phyloP scores from a whole-genome alignment of 2,329 filamentous ascomycete genomes.

The Botrytis hyacinthi region DNA sequence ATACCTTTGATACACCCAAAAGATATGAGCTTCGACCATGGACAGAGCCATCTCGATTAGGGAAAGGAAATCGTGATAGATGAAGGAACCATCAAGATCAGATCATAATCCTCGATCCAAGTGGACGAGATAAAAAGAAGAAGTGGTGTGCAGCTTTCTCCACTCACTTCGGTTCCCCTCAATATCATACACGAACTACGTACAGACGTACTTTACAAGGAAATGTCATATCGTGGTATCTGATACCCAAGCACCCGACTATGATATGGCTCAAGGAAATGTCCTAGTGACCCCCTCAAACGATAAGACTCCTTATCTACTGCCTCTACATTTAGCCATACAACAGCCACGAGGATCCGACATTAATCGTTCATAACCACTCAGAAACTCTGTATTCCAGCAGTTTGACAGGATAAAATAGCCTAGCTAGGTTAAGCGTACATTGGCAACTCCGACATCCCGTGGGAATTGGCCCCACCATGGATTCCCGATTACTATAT shows the following conservation, averaged over 20 bases:
- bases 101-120: background rate
- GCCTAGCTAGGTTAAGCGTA: conserved; percentile 14
- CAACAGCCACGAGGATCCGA: background rate
- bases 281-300: background rate
- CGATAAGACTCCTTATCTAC: conserved; percentile 14
- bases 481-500: conserved; percentile 11
- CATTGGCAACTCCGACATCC: conserved; percentile 3
- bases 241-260: background rate
- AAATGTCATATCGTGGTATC: conserved; percentile 1
- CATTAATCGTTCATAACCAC: background rate
- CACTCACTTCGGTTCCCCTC: background rate
- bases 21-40: background rate
- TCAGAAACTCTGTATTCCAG: background rate
- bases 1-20: background rate
- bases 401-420: conserved; percentile 13
- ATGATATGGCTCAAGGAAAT: background rate
- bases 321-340: background rate
- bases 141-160: conserved; percentile 5
- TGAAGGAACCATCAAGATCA: background rate
- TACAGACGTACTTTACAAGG: conserved; percentile 4
- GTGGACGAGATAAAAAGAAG: conserved; percentile 12
- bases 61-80: conserved; percentile 17
- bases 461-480: conserved; percentile 6
- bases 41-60: conserved; percentile 12
- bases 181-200: background rate